Conservation (phyloP, 768 basidiomycete species). For the Trametes villosa region DNA sequence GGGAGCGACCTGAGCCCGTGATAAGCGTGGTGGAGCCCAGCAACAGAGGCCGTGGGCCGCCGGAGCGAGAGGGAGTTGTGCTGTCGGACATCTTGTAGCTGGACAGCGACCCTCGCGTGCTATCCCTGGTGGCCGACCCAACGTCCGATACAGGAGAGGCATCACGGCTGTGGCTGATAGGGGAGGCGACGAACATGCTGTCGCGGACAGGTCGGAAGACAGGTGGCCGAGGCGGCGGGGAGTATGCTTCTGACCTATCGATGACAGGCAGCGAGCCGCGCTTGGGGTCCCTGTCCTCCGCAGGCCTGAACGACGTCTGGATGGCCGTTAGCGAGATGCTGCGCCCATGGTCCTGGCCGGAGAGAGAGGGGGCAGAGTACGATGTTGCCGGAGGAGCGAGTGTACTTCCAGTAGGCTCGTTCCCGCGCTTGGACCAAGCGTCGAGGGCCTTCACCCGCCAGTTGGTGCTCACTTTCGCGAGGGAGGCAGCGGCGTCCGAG, state of each 20-base stretch:
- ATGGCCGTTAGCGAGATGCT: slow-evolving; percentile 20
- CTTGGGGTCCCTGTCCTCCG: slow-evolving; percentile 25
- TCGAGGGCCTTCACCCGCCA: slow-evolving; percentile 69
- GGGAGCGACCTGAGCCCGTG: slow-evolving; percentile 27
- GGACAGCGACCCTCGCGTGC: slow-evolving; percentile 48
- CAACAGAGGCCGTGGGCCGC: slow-evolving; percentile 67
- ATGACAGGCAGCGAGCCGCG: slow-evolving; percentile 47
- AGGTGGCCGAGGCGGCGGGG: slow-evolving; percentile 61
- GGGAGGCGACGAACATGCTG: slow-evolving; percentile 41
- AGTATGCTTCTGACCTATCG: slow-evolving; percentile 43
- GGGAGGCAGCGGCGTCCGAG: slow-evolving; percentile 69
- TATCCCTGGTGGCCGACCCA: slow-evolving; percentile 43
- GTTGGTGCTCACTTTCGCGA: slow-evolving; percentile 77
- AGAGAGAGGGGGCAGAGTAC: slow-evolving; percentile 1
- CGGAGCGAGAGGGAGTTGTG: slow-evolving; percentile 32
- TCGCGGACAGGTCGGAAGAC: slow-evolving; percentile 63
- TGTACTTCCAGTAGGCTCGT: slow-evolving; percentile 18
- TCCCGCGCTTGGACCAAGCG: slow-evolving; percentile 34
- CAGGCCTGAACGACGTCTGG: slow-evolving; percentile 3
- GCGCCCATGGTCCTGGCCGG: slow-evolving; percentile 13
- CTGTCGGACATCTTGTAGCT: slow-evolving; percentile 42
- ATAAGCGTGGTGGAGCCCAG: slow-evolving; percentile 50
- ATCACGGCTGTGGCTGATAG: slow-evolving; percentile 21
- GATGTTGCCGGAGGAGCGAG: slow-evolving; percentile 24
- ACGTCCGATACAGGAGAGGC: slow-evolving; percentile 32